phyloP scores from a whole-genome alignment of 441 rosid species.

The Iberis amara region DNA sequence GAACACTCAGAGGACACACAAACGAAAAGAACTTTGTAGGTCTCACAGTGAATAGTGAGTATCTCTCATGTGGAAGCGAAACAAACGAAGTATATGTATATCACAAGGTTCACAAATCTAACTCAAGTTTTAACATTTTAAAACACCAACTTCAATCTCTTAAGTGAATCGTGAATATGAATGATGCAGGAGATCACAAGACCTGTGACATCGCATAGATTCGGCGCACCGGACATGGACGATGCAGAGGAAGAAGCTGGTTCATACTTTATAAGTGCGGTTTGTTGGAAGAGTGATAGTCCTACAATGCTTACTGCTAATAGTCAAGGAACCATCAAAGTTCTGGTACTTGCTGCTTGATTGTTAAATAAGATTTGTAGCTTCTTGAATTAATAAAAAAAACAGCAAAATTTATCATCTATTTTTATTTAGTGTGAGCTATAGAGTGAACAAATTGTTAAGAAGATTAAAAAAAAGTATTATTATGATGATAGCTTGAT shows the following conservation, averaged over 20 bases:
- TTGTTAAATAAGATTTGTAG: not conserved
- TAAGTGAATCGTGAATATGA: constrained; percentile 9
- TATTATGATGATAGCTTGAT: too few species aligned
- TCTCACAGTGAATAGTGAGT: constrained; percentile 78
- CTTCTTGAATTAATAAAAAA: constrained; percentile 22
- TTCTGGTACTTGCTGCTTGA: constrained; percentile 79
- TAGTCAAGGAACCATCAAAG: constrained; percentile 97
- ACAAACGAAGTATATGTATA: constrained; percentile 92
- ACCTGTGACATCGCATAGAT: constrained; percentile 81
- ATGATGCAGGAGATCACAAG: constrained; percentile 67
- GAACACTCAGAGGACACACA: constrained; percentile 81
- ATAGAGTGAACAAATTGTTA: constrained; percentile 20
- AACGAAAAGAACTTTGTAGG: constrained; percentile 98
- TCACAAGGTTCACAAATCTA: constrained; percentile 61
- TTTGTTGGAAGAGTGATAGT: constrained; percentile 96
- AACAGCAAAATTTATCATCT: constrained; percentile 8
- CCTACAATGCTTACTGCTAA: constrained; percentile 94
- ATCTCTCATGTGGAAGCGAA: constrained; percentile 94
- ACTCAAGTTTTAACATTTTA: not conserved
- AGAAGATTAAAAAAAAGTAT: not conserved
- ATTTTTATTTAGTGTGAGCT: constrained; percentile 19
- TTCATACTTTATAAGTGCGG: constrained; percentile 91
- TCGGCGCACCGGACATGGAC: constrained; percentile 81
- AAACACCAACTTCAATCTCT: not conserved
- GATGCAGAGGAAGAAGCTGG: constrained; percentile 84